These are phyloP conservation scores for Acacia crassicarpa DNA, from an alignment of 306 rosid genomes.

Conservation along the genomic window DNA sequence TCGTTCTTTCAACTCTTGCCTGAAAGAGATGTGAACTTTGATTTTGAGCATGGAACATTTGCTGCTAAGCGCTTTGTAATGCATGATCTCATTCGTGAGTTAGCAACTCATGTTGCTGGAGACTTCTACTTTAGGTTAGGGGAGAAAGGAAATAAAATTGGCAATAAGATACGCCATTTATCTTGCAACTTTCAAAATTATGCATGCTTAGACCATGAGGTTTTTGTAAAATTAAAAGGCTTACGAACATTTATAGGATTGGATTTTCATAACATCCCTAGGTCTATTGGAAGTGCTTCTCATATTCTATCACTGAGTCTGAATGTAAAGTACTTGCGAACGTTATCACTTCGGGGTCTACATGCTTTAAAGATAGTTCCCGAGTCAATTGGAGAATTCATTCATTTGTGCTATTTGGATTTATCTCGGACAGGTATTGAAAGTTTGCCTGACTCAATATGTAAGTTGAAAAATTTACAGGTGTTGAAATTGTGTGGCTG, in stretches of 20 bases:
- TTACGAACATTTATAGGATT: constrained; percentile 21
- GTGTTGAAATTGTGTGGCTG: too few species aligned
- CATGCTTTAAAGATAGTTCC: neutral
- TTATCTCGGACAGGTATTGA: neutral
- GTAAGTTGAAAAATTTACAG: too few species aligned
- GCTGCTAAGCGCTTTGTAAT: neutral
- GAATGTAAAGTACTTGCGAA: neutral
- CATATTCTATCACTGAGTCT: neutral
- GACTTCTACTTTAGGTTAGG: neutral
- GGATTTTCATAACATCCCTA: neutral
- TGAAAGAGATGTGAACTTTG: neutral
- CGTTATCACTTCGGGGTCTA: neutral
- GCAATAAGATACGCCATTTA: neutral
- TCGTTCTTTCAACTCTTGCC: neutral
- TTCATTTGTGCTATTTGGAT: too few species aligned
- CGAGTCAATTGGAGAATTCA: too few species aligned
- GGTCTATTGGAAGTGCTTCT: neutral
- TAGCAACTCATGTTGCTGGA: neutral
- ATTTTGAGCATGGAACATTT: too few species aligned
- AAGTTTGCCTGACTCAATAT: too few species aligned
- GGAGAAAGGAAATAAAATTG: neutral
- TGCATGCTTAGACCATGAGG: neutral
- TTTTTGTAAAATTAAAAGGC: neutral
- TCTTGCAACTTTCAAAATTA: neutral
- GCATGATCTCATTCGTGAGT: neutral